Evolutionary conservation across 2,329 filamentous ascomycete genomes (phyloP).

Genomic region (Neophaeococcomyces aloes): DNA sequence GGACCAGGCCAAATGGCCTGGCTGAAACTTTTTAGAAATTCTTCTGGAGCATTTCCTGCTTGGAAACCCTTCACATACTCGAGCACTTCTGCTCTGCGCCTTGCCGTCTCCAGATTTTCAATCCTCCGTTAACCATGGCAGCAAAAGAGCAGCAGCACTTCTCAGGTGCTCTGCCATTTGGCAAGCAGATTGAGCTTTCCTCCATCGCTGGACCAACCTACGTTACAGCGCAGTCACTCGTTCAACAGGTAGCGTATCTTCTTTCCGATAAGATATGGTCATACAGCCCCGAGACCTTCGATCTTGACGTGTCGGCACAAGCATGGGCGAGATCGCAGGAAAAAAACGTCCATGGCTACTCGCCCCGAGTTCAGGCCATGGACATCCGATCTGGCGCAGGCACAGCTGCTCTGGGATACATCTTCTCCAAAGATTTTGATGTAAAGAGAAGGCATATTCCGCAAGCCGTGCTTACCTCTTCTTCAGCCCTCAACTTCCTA

Average conservation of each 20-base stretch:
- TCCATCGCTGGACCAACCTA: conserved; percentile 79
- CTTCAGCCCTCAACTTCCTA: conserved; percentile 68
- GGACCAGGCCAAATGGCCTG: conserved; percentile 3
- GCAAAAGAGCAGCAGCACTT: not conserved
- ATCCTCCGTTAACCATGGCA: not conserved
- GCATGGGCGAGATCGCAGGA: conserved; percentile 61
- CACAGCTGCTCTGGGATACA: conserved; percentile 84
- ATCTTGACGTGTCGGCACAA: conserved; percentile 73
- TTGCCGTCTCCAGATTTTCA: not conserved
- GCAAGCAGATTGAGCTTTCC: conserved; percentile 41
- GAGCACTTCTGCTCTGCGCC: not conserved
- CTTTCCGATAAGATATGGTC: conserved; percentile 96
- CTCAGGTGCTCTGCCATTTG: conserved; percentile 43
- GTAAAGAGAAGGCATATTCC: conserved; percentile 81
- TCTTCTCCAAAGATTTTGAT: conserved; percentile 96
- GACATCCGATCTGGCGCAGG: conserved; percentile 85
- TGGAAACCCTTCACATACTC: not conserved
- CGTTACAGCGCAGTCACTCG: conserved; percentile 79
- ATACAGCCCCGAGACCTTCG: conserved; percentile 88
- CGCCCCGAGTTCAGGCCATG: conserved; percentile 65
- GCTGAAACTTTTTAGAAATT: not conserved
- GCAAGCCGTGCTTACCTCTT: conserved; percentile 80
- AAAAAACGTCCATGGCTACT: conserved; percentile 70
- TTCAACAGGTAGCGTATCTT: conserved; percentile 91
- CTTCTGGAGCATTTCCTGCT: too few species aligned